A percentile compares a stretch with the other conserved stretches of the same genome.
Evolutionary conservation across 225 moss, liverwort and hornwort species (phyloP).

Genomic region (Pseudoscleropodium purum): DNA sequence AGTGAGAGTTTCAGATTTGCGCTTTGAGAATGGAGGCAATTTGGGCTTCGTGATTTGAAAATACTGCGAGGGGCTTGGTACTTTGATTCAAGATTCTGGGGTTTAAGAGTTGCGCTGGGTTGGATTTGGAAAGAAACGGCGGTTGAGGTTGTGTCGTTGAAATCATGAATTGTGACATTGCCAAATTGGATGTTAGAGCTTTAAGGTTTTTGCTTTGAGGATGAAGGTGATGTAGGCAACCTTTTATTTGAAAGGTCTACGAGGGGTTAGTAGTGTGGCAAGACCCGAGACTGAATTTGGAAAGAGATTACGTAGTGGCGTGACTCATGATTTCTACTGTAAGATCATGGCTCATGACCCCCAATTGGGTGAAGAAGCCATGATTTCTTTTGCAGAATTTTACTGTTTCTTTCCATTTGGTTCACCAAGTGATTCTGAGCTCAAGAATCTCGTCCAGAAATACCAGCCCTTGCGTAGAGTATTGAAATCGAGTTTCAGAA

Average conservation of each 20-base stretch:
- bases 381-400: background rate
- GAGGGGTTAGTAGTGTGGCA: background rate
- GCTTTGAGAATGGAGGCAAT: background rate
- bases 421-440: background rate
- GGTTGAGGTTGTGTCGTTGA: background rate
- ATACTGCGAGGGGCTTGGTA: background rate
- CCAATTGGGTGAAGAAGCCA: background rate
- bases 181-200: background rate
- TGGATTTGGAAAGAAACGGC: background rate
- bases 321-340: background rate
- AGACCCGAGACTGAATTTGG: background rate
- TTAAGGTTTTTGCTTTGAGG: background rate
- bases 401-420: background rate
- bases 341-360: background rate
- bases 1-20: background rate
- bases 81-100: background rate
- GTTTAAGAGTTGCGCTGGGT: background rate
- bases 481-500: background rate
- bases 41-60: background rate
- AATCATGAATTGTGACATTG: background rate
- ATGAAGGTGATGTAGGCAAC: background rate
- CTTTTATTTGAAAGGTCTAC: background rate
- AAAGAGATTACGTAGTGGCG: background rate
- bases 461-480: background rate
- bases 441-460: background rate